phyloP scores from a whole-genome alignment of 2,329 filamentous ascomycete genomes.

The Epichloe typhina region DNA sequence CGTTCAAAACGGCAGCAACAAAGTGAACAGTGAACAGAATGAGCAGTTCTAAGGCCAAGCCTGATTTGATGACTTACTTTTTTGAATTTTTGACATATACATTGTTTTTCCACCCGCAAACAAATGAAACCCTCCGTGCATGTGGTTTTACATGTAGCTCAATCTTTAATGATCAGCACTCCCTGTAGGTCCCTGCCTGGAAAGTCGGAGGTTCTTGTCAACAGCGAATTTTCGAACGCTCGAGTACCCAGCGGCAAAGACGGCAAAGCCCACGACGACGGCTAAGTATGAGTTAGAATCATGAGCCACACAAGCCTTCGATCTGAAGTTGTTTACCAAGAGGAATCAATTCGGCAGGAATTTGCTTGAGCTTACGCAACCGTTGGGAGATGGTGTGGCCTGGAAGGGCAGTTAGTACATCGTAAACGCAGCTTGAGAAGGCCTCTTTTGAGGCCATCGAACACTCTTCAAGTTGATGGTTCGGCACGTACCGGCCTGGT shows the following conservation, averaged over 20 bases:
- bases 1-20: slow-evolving; percentile 10
- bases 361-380: slow-evolving; percentile 74
- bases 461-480: background rate
- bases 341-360: slow-evolving; percentile 88
- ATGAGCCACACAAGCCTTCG: background rate
- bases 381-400: slow-evolving; percentile 96
- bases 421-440: background rate
- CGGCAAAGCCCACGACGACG: slow-evolving; percentile 74
- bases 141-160: slow-evolving; percentile 1
- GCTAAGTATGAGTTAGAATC: slow-evolving; percentile 32
- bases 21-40: slow-evolving; percentile 8
- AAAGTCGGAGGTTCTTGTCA: slow-evolving; percentile 87
- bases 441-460: background rate
- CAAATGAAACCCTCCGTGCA: slow-evolving; percentile 3
- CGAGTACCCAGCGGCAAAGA: slow-evolving; percentile 73
- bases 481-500: slow-evolving; percentile 49
- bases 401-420: slow-evolving; percentile 23
- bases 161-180: slow-evolving; percentile 20
- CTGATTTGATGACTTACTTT: slow-evolving; percentile 9
- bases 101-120: slow-evolving; percentile 5
- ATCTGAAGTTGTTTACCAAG: slow-evolving; percentile 49
- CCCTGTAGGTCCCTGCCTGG: slow-evolving; percentile 47
- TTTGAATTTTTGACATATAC: slow-evolving; percentile 8
- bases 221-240: slow-evolving; percentile 66
- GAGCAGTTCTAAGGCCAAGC: background rate